These are phyloP conservation scores for Stephania cephalantha DNA, from an alignment of 164 flowering plant genomes.

Conservation along the genomic window DNA sequence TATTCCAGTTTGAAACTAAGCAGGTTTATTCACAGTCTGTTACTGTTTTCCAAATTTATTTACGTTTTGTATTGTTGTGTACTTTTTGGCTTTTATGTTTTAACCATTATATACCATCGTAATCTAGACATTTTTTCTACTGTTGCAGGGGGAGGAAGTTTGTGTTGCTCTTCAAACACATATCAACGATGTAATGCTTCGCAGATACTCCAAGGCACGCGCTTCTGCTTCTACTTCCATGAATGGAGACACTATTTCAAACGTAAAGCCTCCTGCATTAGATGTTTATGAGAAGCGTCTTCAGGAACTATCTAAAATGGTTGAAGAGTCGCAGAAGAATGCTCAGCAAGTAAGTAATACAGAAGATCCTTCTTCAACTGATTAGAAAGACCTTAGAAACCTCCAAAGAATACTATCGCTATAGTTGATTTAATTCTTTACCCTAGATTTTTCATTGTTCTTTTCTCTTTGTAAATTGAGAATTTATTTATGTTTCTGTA, in stretches of 20 bases:
- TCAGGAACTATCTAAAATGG: constrained; percentile 64
- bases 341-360: constrained; percentile 48
- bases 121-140: not conserved
- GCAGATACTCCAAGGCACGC: constrained; percentile 94
- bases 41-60: not conserved
- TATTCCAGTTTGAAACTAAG: constrained; percentile 98
- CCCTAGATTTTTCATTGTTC: too few relatives aligned
- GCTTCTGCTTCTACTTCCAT: constrained; percentile 50
- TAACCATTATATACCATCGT: not conserved
- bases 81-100: not conserved
- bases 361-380: not conserved
- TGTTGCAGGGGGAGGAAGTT: constrained; percentile 88
- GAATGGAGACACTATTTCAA: constrained; percentile 57
- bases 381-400: not conserved
- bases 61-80: not conserved
- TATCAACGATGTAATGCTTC: constrained; percentile 98
- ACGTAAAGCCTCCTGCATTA: constrained; percentile 37
- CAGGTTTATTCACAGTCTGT: constrained; percentile 45
- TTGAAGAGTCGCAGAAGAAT: constrained; percentile 75
- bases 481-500: constrained; percentile 15
- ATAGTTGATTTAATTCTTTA: too few relatives aligned
- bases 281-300: constrained; percentile 71
- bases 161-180: constrained; percentile 99
- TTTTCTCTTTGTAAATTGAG: too few relatives aligned
- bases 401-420: too few relatives aligned